Base-by-base conservation (phyloP, 257 asterid genomes). In the Verbascum thapsus region DNA sequence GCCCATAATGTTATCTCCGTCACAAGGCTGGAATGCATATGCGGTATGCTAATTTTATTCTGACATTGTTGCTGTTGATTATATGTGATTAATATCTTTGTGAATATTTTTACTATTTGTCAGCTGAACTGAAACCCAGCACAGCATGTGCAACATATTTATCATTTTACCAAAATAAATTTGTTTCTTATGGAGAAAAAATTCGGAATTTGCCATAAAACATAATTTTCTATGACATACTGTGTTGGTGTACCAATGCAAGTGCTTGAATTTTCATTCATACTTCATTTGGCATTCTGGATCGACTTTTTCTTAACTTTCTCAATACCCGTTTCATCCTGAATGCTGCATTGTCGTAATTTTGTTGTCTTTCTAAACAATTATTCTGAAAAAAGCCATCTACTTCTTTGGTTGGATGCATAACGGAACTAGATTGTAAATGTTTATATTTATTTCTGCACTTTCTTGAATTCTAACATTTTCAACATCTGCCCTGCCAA, bases 11-110 rank as follows among this genome's bases (percentile, higher is more conserved):
- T 43, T 79, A 40, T 66, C 85, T 58, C 86, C 80, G 37, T 61
- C 85, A 26, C 95, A 78, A 32, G 88, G 85, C 43, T 83, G 95
- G 90, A 81, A 72, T 71, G 30, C 81, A 50, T 86, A 83, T 53
- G 72, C 73, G 91, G 95, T 86, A 77, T 70, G 81, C 40, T 3
- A 0, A 23, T 58, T 40, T 35, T 23, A 16, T 5, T 38, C 6
- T 55, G 7, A 61, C 60, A 22, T 23, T 5, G 3, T 45, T 57
- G 41, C 20, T 57, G 16, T 9, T 43, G 32, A 26, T 26, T 5
- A 2, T 26, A 1, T 26, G 3, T 26, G 32, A 26, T 26, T 26
- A 26, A 1, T 5, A 1, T 26, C 32, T 26, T 26, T 26, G 3
- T 26, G 32, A 26, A 26, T 26, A 11, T 16, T 39, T 62, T 62